Percentiles rank a stretch among this genome's conserved stretches.
Evolutionary conservation across 2,329 filamentous ascomycete species (phyloP).

Genomic region (Monosporascus ibericus): DNA sequence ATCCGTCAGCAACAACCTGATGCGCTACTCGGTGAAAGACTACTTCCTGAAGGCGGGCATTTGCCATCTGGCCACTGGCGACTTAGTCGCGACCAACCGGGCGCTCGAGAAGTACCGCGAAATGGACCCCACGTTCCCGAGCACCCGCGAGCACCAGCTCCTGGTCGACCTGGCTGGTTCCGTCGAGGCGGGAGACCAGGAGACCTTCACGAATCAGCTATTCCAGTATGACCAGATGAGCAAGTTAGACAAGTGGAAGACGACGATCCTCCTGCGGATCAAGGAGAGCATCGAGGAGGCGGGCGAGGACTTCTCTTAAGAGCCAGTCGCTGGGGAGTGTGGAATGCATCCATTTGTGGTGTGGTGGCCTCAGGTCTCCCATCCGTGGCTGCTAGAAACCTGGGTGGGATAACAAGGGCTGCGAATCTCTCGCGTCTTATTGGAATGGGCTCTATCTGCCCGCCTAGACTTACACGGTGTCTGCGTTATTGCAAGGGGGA

Average conservation of each 20-base stretch:
- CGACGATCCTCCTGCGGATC: constrained; percentile 70
- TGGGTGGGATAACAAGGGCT: too few relatives aligned
- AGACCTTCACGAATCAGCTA: constrained; percentile 77
- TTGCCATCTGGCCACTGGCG: constrained; percentile 70
- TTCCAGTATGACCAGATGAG: constrained; percentile 89
- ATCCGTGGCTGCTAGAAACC: too few relatives aligned
- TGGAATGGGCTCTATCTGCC: background rate
- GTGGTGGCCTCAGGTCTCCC: background rate
- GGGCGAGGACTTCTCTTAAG: constrained; percentile 27
- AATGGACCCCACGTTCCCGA: constrained; percentile 68
- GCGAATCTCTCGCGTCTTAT: too few relatives aligned
- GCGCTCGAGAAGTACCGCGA: constrained; percentile 80
- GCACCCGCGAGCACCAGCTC: constrained; percentile 75
- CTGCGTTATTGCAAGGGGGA: background rate
- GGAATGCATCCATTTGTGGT: background rate
- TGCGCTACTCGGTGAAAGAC: constrained; percentile 92
- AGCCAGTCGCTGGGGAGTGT: background rate
- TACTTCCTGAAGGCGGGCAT: constrained; percentile 93
- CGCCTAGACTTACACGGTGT: background rate
- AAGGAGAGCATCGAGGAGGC: constrained; percentile 71
- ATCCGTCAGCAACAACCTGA: constrained; percentile 81
- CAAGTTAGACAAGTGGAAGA: constrained; percentile 98
- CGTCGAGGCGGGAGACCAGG: constrained; percentile 71
- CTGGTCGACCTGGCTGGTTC: constrained; percentile 70
- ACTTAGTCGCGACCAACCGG: constrained; percentile 71